A percentile compares a stretch with the other conserved stretches of the same genome.
Conservation (phyloP, 2,329 filamentous ascomycete species). For the Trichoderma hamatum region DNA sequence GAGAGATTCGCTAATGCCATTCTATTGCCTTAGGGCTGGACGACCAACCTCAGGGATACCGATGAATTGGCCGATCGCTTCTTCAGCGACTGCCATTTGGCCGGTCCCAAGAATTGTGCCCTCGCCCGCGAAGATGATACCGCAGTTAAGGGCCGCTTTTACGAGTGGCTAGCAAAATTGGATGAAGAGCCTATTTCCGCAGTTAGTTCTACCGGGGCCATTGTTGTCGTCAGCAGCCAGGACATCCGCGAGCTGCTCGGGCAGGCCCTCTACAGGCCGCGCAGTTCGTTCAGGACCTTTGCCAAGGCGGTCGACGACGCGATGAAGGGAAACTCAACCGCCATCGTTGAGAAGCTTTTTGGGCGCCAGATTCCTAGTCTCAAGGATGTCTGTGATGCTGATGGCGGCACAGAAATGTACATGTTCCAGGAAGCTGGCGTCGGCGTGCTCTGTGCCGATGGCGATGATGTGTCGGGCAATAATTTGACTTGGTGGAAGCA, state of each 20-base stretch:
- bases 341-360: background rate
- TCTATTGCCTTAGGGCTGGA: background rate
- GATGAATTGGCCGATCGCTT: background rate
- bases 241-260: constrained; percentile 34
- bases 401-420: background rate
- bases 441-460: background rate
- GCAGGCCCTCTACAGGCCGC: background rate
- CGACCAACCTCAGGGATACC: background rate
- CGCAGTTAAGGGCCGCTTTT: background rate
- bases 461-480: background rate
- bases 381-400: background rate
- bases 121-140: background rate
- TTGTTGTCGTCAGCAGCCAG: constrained; percentile 37
- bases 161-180: background rate
- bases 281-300: background rate
- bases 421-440: background rate
- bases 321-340: background rate
- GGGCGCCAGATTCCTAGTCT: background rate
- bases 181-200: background rate
- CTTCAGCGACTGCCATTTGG: background rate
- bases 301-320: background rate
- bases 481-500: background rate
- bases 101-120: background rate
- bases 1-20: background rate
- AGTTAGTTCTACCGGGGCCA: constrained; percentile 26